phyloP scores from a whole-genome alignment of 2,329 filamentous ascomycete species.

The Botrytis fragariae region DNA sequence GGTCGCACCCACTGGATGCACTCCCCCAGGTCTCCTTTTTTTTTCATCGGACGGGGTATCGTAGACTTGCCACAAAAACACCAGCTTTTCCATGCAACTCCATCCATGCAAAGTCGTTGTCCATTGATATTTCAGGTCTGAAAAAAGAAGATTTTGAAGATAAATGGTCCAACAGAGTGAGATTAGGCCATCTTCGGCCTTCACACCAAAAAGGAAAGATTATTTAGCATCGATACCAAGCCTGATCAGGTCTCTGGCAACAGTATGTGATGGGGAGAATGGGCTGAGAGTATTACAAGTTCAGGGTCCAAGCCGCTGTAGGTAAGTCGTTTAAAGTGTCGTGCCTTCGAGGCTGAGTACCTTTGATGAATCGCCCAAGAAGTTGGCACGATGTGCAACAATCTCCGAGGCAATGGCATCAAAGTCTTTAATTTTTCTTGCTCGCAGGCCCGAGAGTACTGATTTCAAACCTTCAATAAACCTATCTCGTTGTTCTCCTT shows the following conservation, averaged over 20 bases:
- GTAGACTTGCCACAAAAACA: conserved; percentile 18
- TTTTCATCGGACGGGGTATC: conserved; percentile 17
- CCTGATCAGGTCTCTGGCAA: conserved; percentile 20
- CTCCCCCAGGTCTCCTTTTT: neutral
- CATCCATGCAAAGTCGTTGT: conserved; percentile 16
- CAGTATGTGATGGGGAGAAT: conserved; percentile 20
- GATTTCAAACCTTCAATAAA: conserved; percentile 62
- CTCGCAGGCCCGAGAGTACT: conserved; percentile 59
- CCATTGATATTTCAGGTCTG: conserved; percentile 7
- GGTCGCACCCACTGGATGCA: conserved; percentile 13
- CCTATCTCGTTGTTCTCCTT: conserved; percentile 56
- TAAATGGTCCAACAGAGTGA: conserved; percentile 10
- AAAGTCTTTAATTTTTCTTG: conserved; percentile 62
- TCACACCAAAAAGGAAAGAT: neutral
- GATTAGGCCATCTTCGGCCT: neutral
- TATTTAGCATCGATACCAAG: conserved; percentile 14
- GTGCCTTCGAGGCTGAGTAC: conserved; percentile 54
- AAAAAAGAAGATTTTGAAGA: conserved; percentile 1
- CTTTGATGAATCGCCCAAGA: conserved; percentile 62
- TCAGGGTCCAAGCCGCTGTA: conserved; percentile 18
- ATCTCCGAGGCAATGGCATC: conserved; percentile 65
- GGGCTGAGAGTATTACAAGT: conserved; percentile 32
- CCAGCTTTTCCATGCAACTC: conserved; percentile 19
- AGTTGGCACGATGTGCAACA: conserved; percentile 62
- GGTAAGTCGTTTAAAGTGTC: conserved; percentile 27